These are phyloP conservation scores for Pleurotus salmoneostramineus DNA, from an alignment of 768 basidiomycete genomes.

Conservation along the genomic window DNA sequence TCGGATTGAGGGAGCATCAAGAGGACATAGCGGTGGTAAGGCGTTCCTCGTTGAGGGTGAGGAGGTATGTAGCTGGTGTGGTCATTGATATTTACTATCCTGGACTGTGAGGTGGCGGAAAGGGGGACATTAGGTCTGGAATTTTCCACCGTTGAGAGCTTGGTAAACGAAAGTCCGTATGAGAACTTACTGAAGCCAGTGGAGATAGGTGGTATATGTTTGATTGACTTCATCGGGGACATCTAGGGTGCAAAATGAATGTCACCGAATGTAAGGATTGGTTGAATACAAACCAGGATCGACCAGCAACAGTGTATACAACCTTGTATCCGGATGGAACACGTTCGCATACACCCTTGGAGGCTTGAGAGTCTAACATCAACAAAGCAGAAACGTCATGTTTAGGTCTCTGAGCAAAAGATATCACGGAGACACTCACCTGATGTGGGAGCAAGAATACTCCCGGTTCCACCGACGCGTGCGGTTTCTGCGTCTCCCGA, in stretches of 20 bases:
- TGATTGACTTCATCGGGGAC: constrained; percentile 70
- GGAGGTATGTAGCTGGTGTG: constrained; percentile 86
- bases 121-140: constrained; percentile 79
- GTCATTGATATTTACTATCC: constrained; percentile 26
- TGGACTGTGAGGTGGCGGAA: constrained; percentile 47
- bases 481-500: constrained; percentile 26
- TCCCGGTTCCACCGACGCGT: constrained; percentile 64
- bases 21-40: constrained; percentile 85
- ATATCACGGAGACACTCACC: constrained; percentile 32
- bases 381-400: not conserved
- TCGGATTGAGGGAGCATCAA: constrained; percentile 72
- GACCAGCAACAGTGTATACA: constrained; percentile 87
- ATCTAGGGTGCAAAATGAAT: constrained; percentile 40
- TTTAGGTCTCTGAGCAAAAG: not conserved
- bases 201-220: constrained; percentile 70
- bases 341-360: constrained; percentile 70
- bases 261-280: constrained; percentile 3
- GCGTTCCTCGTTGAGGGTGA: constrained; percentile 85
- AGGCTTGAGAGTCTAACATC: constrained; percentile 52
- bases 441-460: constrained; percentile 62
- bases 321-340: constrained; percentile 74
- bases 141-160: not conserved
- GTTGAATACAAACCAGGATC: constrained; percentile 51
- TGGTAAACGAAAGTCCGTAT: constrained; percentile 6
- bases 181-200: constrained; percentile 80